Evolutionary conservation across 805 yeast genomes (phyloP), one percentile per base, ranked within the genome.

Genomic region (Scheffersomyces stipitis): DNA sequence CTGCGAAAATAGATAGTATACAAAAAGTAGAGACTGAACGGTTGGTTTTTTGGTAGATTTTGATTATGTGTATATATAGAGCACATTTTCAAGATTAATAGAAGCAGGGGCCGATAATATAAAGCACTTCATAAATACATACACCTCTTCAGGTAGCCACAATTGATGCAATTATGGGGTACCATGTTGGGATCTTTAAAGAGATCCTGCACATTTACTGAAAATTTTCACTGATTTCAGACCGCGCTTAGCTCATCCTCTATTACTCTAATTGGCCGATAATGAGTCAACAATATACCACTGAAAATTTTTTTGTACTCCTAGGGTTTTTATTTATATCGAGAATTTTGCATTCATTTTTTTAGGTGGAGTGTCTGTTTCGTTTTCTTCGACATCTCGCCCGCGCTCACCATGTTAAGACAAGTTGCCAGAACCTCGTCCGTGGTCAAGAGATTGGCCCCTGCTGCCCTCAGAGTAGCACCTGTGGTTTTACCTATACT

Each of bases 231-330:
- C 54, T 51, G 71, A 65, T 63, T 58, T 56, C 45, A 48, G 36
- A 63, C 69, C 71, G 71, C 71, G 71, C 68, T 60, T 62, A 62
- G 41, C 28, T 13, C 30, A 22, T 30, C 22, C 40, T 38, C 41
- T 44, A 49, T 59, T 62, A 61, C 68, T 49, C 46, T 53, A 54
- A 56, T 58, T 51, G 55, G 58, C 40, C 45, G 40, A 46, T 40
- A 41, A 40, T 44, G 43, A 43, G 38, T 37, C 45, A 45, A 41
- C 24, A 20, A 28, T 15, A 9, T 28, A 14, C 5, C 31, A 26
- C 18, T 28, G 31, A 28, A 16, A 20, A 20, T 7, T 20, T 20
- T 20, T 28, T 18, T 14, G 31, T 14, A 28, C 9, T 9, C 8
- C 5, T 28, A 15, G 5, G n/a, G 8, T 8, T 13, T 15, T 7